Percentiles rank a stretch among this genome's conserved stretches.
These are phyloP conservation scores for Esteya vermicola DNA, from an alignment of 2,329 filamentous ascomycete species.

Conservation along the genomic window DNA sequence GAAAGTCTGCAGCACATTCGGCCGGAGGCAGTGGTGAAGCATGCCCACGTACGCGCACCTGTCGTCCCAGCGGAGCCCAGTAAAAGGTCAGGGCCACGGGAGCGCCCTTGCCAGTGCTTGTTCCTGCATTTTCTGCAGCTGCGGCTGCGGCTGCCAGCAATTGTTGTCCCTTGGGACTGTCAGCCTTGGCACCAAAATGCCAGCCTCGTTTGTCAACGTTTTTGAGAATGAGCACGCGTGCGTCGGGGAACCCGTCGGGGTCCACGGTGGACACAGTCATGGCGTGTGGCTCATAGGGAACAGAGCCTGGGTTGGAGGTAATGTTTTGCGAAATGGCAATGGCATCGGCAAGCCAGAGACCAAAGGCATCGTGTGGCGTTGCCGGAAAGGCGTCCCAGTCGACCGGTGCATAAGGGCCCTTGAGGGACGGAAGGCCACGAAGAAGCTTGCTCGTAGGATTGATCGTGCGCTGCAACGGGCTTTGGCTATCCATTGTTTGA, in stretches of 20 bases:
- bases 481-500: no score
- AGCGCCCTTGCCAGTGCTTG: background rate
- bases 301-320: background rate
- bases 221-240: conserved; percentile 9
- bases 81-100: conserved; percentile 7
- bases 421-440: conserved; percentile 3
- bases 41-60: no score
- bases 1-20: no score
- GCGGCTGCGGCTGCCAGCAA: no score
- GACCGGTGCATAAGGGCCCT: conserved; percentile 1
- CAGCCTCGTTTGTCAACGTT: conserved; percentile 8
- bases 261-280: conserved; percentile 8
- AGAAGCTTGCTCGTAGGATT: background rate
- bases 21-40: no score
- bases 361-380: conserved; percentile 6
- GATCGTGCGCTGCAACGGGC: no score
- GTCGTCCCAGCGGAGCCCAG: no score
- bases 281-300: conserved; percentile 7
- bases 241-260: conserved; percentile 3
- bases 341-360: conserved; percentile 6
- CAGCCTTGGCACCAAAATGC: conserved; percentile 8
- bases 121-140: no score
- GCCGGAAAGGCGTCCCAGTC: conserved; percentile 5
- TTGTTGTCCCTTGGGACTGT: conserved; percentile 8
- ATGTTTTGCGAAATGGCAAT: background rate